phyloP scores from a whole-genome alignment of 73 alveolate species.

The Tetrahymena borealis region DNA sequence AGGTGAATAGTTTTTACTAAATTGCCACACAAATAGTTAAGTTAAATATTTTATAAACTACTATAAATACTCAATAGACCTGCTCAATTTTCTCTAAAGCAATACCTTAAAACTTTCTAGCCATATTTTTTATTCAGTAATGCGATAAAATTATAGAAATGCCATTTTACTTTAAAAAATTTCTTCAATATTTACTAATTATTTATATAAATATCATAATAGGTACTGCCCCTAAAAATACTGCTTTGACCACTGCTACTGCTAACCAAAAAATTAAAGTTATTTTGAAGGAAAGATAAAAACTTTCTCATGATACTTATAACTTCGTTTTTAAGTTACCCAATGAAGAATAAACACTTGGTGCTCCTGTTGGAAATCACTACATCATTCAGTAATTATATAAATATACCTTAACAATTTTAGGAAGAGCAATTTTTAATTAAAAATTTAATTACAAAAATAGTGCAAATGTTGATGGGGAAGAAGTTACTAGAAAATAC shows the following conservation, averaged over 20 bases:
- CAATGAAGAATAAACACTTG: not conserved
- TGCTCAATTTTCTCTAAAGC: too few relatives aligned
- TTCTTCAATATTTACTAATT: not conserved
- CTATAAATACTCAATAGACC: too few relatives aligned
- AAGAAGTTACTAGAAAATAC: conserved; percentile 21
- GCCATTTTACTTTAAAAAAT: not conserved
- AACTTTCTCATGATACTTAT: conserved; percentile 33
- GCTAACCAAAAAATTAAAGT: not conserved
- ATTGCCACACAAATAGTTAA: too few relatives aligned
- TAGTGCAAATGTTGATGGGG: conserved; percentile 17
- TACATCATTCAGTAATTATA: not conserved
- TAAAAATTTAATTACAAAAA: not conserved
- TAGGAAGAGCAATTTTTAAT: too few relatives aligned
- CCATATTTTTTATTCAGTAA: too few relatives aligned
- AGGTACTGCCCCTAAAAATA: not conserved
- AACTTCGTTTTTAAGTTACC: conserved; percentile 30
- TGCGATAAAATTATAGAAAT: too few relatives aligned
- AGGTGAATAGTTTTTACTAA: too few relatives aligned
- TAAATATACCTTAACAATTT: too few relatives aligned
- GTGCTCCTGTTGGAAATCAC: conserved; percentile 14
- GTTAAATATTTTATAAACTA: too few relatives aligned
- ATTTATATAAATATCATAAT: not conserved
- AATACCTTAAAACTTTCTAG: too few relatives aligned
- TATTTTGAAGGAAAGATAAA: conserved; percentile 12
- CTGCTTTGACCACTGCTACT: not conserved